phyloP scores from a whole-genome alignment of 1,139 yeast genomes.

The Magnusiomyces paraingens region DNA sequence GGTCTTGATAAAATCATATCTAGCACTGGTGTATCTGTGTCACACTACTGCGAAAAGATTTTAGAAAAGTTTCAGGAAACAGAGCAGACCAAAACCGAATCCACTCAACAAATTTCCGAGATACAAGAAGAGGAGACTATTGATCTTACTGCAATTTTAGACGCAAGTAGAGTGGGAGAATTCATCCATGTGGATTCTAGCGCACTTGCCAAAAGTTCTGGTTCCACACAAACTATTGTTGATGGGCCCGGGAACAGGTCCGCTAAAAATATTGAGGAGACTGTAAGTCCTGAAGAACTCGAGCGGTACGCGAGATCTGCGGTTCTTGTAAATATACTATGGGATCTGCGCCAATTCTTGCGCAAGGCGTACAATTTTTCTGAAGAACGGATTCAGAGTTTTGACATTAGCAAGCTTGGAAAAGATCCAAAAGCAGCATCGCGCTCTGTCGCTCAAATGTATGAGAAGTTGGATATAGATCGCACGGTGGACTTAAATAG shows the following conservation, averaged over 20 bases:
- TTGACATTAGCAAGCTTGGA: conserved; percentile 15
- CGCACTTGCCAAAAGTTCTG: too few relatives aligned
- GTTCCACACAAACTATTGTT: too few relatives aligned
- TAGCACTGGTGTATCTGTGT: conserved; percentile 39
- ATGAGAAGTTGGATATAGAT: conserved; percentile 27
- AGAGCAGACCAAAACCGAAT: background rate
- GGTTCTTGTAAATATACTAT: conserved; percentile 15
- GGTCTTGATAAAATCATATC: conserved; percentile 27
- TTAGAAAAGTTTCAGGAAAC: conserved; percentile 10
- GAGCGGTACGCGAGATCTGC: conserved; percentile 6
- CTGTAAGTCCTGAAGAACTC: conserved; percentile 1
- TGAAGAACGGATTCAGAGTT: conserved; percentile 18
- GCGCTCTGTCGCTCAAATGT: conserved; percentile 4
- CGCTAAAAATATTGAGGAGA: background rate
- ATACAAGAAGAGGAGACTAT: background rate
- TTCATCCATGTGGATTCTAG: too few relatives aligned
- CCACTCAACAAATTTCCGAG: too few relatives aligned
- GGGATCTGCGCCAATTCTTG: conserved; percentile 17
- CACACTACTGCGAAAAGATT: conserved; percentile 19
- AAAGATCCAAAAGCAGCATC: conserved; percentile 17
- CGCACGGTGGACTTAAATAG: background rate
- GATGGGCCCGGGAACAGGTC: background rate
- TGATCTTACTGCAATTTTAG: background rate
- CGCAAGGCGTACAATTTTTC: conserved; percentile 16
- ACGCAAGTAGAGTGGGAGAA: background rate